phyloP scores from a whole-genome alignment of 345 rosid genomes.

The Salix koriyanagi region DNA sequence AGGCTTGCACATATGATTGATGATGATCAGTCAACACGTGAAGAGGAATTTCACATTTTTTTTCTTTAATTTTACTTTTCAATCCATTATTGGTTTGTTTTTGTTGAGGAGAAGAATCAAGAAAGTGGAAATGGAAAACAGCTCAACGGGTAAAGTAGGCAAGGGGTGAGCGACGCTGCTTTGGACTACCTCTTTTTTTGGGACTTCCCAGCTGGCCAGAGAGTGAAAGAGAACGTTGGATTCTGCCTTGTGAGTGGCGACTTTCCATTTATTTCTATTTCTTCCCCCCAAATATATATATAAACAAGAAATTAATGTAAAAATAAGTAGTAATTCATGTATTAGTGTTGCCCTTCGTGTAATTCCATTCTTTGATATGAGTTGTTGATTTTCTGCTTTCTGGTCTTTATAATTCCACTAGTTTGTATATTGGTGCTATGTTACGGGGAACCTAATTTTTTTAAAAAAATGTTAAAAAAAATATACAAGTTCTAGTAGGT shows the following conservation, averaged over 20 bases:
- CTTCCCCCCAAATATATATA: neutral
- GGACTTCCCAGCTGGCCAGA: slow-evolving; percentile 34
- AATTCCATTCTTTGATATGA: neutral
- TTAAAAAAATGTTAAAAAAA: too few species aligned
- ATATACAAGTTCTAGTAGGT: too few species aligned
- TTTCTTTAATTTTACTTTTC: neutral
- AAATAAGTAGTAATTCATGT: neutral
- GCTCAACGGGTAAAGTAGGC: slow-evolving; percentile 46
- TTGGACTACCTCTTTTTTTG: slow-evolving; percentile 10
- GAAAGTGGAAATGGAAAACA: slow-evolving; percentile 30
- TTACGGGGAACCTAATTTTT: too few species aligned
- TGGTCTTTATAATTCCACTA: neutral
- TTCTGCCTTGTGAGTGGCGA: slow-evolving; percentile 22
- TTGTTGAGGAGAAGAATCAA: neutral
- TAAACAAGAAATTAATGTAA: slow-evolving; percentile 1
- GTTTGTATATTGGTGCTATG: too few species aligned
- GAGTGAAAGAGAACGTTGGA: slow-evolving; percentile 13
- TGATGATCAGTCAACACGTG: neutral
- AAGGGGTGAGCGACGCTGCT: neutral
- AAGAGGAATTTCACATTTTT: neutral
- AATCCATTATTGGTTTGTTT: neutral
- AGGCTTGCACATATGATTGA: slow-evolving; percentile 64
- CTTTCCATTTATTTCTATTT: slow-evolving; percentile 8
- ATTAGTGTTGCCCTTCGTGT: neutral
- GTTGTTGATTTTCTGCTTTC: neutral